These are phyloP conservation scores for Diplodia corticola DNA, from an alignment of 2,329 filamentous ascomycete species.

Conservation along the genomic window DNA sequence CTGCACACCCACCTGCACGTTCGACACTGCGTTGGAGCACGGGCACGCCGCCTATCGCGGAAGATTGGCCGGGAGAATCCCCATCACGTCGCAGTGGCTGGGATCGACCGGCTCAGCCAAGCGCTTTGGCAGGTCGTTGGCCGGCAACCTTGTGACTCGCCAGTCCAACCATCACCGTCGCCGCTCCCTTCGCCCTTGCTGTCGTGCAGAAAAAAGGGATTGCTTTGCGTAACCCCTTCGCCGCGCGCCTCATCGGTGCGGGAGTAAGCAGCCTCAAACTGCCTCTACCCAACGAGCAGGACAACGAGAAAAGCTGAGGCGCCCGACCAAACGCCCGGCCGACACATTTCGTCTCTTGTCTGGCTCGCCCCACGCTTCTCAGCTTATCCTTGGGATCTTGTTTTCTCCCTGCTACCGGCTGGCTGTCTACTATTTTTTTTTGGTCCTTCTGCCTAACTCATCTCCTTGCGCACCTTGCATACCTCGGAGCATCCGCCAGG, in stretches of 20 bases:
- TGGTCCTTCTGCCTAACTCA: not conserved
- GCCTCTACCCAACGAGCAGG: not conserved
- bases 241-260: not conserved
- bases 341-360: slow-evolving; percentile 7
- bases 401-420: not conserved
- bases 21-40: slow-evolving; percentile 9
- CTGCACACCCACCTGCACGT: slow-evolving; percentile 10
- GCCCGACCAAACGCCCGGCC: slow-evolving; percentile 10
- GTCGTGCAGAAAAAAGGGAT: not conserved
- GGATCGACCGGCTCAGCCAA: not conserved
- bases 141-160: slow-evolving; percentile 9
- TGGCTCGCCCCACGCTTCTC: slow-evolving; percentile 5
- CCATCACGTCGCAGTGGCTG: slow-evolving; percentile 6
- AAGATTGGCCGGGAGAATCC: slow-evolving; percentile 16
- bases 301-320: slow-evolving; percentile 1
- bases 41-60: slow-evolving; percentile 10
- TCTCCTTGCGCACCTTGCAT: not conserved
- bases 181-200: not conserved
- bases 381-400: not conserved
- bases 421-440: slow-evolving; percentile 1
- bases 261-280: slow-evolving; percentile 2
- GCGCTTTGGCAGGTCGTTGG: not conserved
- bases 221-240: slow-evolving; percentile 9
- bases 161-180: slow-evolving; percentile 12
- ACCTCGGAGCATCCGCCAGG: not conserved